Evolutionary conservation across 192 early-diverging fungal species (phyloP).

Genomic region (Spizellomyces punctatus): DNA sequence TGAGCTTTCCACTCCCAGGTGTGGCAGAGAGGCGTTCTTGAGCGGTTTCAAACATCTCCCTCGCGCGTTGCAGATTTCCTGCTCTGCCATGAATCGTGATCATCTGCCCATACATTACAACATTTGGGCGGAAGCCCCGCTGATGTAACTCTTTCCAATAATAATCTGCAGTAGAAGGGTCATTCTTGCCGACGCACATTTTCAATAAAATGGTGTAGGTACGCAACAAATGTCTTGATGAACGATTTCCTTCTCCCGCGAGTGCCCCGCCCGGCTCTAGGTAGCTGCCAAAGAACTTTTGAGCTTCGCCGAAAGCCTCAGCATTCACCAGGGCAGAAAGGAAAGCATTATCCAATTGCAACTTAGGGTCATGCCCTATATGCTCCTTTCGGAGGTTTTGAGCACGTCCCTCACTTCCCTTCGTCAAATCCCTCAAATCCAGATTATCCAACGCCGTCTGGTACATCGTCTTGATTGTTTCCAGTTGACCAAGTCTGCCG

Average conservation of each 20-base stretch:
- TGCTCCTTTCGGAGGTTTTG: no score
- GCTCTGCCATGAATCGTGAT: conserved; percentile 18
- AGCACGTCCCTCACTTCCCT: no score
- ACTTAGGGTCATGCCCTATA: no score
- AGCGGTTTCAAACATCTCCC: conserved; percentile 13
- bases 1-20: conserved; percentile 5
- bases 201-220: conserved; percentile 27
- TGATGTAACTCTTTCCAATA: conserved; percentile 12
- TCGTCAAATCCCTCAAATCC: no score
- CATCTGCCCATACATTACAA: conserved; percentile 29
- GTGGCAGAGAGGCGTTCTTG: conserved; percentile 3
- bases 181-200: conserved; percentile 3
- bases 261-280: conserved; percentile 8
- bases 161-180: conserved; percentile 1
- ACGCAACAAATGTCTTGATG: not conserved
- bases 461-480: not conserved
- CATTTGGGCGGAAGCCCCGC: conserved; percentile 20
- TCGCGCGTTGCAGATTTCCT: not conserved
- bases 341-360: no score
- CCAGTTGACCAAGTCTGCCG: conserved; percentile 8
- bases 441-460: not conserved
- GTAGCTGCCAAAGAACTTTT: no score
- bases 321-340: no score
- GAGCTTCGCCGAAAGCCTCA: no score
- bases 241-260: not conserved